phyloP scores from a whole-genome alignment of 768 basidiomycete genomes.

The Podaxis mareebaensis region DNA sequence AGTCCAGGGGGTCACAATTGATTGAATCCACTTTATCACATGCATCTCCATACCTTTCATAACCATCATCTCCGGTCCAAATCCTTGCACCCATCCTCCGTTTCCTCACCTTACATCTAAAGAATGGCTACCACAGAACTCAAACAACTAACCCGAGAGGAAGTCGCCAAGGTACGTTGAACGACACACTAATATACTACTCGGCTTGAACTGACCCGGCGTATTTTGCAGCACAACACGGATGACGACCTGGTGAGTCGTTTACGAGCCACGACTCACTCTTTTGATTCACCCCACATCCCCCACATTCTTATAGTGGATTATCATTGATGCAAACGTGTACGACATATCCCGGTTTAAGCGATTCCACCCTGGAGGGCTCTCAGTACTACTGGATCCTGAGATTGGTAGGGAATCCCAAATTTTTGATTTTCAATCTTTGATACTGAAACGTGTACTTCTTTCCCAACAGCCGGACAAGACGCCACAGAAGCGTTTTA shows the following conservation, averaged over 20 bases:
- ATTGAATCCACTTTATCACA: not conserved
- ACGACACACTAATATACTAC: not conserved
- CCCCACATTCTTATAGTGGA: conserved; percentile 51
- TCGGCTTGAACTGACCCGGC: conserved; percentile 1
- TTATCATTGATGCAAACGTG: conserved; percentile 82
- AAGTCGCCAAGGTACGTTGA: conserved; percentile 64
- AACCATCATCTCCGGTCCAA: not conserved
- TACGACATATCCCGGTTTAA: conserved; percentile 81
- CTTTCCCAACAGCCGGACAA: conserved; percentile 59
- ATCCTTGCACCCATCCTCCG: not conserved
- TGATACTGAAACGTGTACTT: conserved; percentile 30
- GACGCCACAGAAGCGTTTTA: conserved; percentile 90
- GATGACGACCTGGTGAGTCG: conserved; percentile 64
- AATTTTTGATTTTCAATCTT: conserved; percentile 19
- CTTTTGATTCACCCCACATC: not conserved
- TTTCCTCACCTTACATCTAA: not conserved
- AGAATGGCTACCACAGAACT: conserved; percentile 30
- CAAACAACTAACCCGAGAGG: conserved; percentile 55
- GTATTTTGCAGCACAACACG: conserved; percentile 66
- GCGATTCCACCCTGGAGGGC: conserved; percentile 80
- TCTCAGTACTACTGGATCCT: conserved; percentile 66
- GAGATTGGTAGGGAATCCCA: conserved; percentile 62
- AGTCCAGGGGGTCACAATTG: not conserved
- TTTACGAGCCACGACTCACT: not conserved
- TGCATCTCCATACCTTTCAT: not conserved